Evolutionary conservation across 495 filamentous ascomycete genomes (phyloP), one percentile per base, ranked within the genome.

Genomic region (Platismatia glauca): DNA sequence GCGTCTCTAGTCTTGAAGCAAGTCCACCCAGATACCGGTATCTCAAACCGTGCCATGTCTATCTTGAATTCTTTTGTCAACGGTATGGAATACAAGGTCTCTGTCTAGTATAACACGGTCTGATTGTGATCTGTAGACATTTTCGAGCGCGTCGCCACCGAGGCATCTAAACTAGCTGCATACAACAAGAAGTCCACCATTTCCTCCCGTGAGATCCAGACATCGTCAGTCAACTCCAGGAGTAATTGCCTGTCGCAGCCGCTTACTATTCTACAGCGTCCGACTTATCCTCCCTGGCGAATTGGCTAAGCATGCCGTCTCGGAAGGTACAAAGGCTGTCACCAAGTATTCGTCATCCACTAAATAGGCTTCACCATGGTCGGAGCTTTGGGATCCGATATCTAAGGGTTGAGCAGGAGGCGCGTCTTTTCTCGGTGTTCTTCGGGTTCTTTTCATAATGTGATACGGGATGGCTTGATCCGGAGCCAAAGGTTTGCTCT

Each of bases 101-200:
- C 44, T 55, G 34, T 31, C 31, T 58, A 59, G 50, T 29, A 65
- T 64, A 48, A 31, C 52, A 39, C 53, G 59, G 63, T 72, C 66
- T 73, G 75, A 72, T 77, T 68, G 44, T 46, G 29, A 55, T 59
- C 62, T 57, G n/a, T 65, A 97, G 92, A 98, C 73, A 98, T 98
- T 75, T 98, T 98, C 78, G 94, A 98, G 87, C 95, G 94, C 69
- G 94, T 98, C 69, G 94, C 94, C 57, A 97, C 94, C 60, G 94
- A 98, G 78, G 94, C 94, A 50, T 96, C 91, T 74, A 98, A 98
- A 87, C 86, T 98, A 55, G 94, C 94, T 69, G 95, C 94, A 59
- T 98, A 98, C 84, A 98, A 98, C 87, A 98, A 98, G 89, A 98
- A 98, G 84, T 97, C 93, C 53, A 98, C 94, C 78, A 98, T 98